Base-by-base conservation (phyloP, 257 asterid species). In the Solanum neorickii region DNA sequence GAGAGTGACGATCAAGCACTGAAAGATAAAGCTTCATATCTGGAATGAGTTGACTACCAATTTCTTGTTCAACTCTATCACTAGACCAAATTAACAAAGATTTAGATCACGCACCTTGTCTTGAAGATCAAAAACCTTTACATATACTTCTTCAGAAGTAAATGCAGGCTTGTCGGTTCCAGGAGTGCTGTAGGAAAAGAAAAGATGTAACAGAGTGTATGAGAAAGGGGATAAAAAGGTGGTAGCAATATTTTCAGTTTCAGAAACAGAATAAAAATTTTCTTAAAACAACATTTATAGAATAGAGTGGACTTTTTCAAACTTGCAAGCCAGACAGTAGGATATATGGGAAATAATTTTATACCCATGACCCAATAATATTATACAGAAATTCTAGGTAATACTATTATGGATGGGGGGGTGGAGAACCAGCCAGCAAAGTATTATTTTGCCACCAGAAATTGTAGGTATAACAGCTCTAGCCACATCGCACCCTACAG, bases 131-230 rank as follows among this genome's bases (percentile, higher is more conserved):
- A 94, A 91, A 87, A 95, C 89, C 91, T 94, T 95, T 10, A 59
- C 91, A 72, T 94, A 91, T 65, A 97, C 95, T 92, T 96, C 99
- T 84, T 95, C 98, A n/a, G 99, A 96, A 68, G 97, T 94, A 92
- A 96, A 93, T 25, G 92, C 95, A 21, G 99, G 98, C 66, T 92
- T 92, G 91, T 90, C 90, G 60, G 90, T 86, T 88, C 89, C 93
- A 73, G 98, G 90, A 85, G 89, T 92, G 96, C 99, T 97, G 96
- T 89, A 82, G 80, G 86, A 90, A 88, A 62, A 52, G 68, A 29
- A 31, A 10, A 49, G 46, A 46, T 12, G 23, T 80, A 15, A 29
- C 66, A 27, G 3, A 9, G 37, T 5, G 46, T 29, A 80, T 82
- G 85, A 82, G 27, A 82, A 49, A 31, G 16, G 69, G 44, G 68